Base-by-base conservation (phyloP, 179 eudicot genomes). In the Spinacia oleracea region DNA sequence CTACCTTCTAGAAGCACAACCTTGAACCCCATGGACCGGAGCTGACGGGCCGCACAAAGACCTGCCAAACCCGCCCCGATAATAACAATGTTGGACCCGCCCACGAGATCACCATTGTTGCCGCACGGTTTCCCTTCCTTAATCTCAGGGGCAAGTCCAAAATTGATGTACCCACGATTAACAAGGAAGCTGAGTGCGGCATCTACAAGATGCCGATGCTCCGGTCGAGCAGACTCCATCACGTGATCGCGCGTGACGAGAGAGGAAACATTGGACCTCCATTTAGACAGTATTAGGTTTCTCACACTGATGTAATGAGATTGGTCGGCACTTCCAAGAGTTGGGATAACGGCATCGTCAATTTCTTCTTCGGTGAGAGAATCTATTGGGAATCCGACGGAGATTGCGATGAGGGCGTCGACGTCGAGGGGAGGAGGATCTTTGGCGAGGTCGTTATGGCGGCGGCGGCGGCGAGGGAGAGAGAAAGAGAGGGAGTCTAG, bases 51-150 rank as follows among this genome's bases (percentile, higher is more conserved):
- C 0, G 98, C 97, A 5, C 86, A 88, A 38, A 96, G 75, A 1
- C 99, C 99, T 2, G 99, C 87, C 3, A 96, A 63, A 2, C 99
- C 99, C 1, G 99, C 97, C 0, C 99, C 99, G 1, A 94, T 73
- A 0, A 96, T 84, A 4, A 94, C 79, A 7, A 96, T 94, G 60
- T 86, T 85, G 2, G 79, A 89, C 18, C 32, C 72, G 1, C 66
- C 25, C 18, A 21, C 32, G 27, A 43, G 5, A 48, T 21, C 60
- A 31, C 43, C 63, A 53, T 50, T 51, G 21, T 27, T 48, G 8
- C 7, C 59, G 12, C 42, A 48, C 5, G 5, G 21, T 25, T 70
- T 45, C 35, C 20, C 20, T 32, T 25, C 4, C 4, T 12, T 85
- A 34, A 90, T 83, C 0, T 87, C 80, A 8, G 89, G 89, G 0